Conservation (phyloP, 805 yeast genomes). For the Candida sphagnicola region DNA sequence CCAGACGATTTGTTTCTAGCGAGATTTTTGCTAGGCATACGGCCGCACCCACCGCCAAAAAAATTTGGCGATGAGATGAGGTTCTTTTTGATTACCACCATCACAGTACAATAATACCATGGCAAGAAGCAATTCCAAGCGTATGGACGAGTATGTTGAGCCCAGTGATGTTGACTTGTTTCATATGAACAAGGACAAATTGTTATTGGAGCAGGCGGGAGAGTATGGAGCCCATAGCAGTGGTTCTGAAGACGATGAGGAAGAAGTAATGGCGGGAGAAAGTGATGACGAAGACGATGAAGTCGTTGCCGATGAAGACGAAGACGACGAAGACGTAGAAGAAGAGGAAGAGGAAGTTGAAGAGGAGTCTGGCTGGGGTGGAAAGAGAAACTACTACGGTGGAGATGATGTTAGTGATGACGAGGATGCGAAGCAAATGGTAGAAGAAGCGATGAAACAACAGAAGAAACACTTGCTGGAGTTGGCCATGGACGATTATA, state of each 20-base stretch:
- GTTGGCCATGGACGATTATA: conserved; percentile 55
- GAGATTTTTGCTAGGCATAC: too few species aligned
- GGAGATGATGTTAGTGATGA: conserved; percentile 70
- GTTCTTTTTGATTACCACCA: conserved; percentile 1
- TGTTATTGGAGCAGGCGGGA: conserved; percentile 56
- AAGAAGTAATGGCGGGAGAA: conserved; percentile 44
- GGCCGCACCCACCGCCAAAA: conserved; percentile 2
- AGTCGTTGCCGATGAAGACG: conserved; percentile 43
- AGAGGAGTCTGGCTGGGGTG: conserved; percentile 41
- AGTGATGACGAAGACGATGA: conserved; percentile 35
- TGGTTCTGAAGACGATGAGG: conserved; percentile 28
- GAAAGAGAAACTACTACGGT: conserved; percentile 49
- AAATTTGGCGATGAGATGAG: conserved; percentile 11
- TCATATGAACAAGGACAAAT: conserved; percentile 54
- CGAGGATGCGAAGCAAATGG: conserved; percentile 71
- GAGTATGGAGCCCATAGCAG: conserved; percentile 24
- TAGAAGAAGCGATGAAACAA: conserved; percentile 81
- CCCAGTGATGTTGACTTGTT: conserved; percentile 68
- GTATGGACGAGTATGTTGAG: conserved; percentile 31
- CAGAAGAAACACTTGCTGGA: conserved; percentile 74
- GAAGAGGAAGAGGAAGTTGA: conserved; percentile 23
- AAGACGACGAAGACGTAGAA: conserved; percentile 26
- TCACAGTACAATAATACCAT: conserved; percentile 9
- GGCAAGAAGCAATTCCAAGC: conserved; percentile 16
- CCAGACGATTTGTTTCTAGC: too few species aligned